phyloP scores from a whole-genome alignment of 257 asterid genomes.

The Solanum stenotomum region DNA sequence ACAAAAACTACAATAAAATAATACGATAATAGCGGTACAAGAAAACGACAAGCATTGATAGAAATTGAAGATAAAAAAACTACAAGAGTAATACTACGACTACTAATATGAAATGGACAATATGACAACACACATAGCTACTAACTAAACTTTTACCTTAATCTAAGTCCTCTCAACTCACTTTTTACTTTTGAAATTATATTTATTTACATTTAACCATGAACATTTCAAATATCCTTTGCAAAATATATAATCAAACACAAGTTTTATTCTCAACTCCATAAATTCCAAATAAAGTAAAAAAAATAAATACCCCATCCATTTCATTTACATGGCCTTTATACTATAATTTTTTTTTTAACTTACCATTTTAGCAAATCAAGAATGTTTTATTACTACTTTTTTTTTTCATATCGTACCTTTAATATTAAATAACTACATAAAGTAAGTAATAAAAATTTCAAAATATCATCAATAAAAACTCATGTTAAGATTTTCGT shows the following conservation, averaged over 20 bases:
- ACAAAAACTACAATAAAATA: background rate
- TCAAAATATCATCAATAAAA: too few species aligned
- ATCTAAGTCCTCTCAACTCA: background rate
- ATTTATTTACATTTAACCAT: background rate
- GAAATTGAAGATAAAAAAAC: background rate
- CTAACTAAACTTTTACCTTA: background rate
- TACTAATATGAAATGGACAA: background rate
- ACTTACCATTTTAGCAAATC: background rate
- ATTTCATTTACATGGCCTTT: background rate
- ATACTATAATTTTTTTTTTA: background rate
- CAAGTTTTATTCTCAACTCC: background rate
- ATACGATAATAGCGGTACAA: too few species aligned
- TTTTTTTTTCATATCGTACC: background rate
- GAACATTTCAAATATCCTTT: background rate
- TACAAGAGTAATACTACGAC: background rate
- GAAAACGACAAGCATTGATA: too few species aligned
- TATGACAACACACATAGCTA: background rate
- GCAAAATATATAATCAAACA: background rate
- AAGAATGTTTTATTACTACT: background rate
- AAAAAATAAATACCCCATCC: background rate
- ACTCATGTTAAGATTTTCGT: too few species aligned
- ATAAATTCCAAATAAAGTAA: background rate
- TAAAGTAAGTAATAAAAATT: too few species aligned
- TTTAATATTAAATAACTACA: too few species aligned
- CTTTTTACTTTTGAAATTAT: background rate